A percentile compares a stretch with the other conserved stretches of the same genome.
phyloP scores from a whole-genome alignment of 345 rosid species.

The Barbarea vulgaris region DNA sequence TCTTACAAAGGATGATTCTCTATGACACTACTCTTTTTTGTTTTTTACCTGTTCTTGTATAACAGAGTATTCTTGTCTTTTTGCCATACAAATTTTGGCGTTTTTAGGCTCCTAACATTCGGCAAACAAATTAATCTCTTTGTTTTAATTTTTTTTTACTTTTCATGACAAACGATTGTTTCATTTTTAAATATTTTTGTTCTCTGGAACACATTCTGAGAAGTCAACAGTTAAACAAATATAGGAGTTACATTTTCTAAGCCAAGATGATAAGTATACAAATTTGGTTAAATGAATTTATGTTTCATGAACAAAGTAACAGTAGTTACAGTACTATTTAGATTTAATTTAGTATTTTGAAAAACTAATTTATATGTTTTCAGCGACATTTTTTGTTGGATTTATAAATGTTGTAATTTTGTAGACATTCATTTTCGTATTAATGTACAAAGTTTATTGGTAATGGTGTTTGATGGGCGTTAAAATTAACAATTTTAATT shows the following conservation, averaged over 20 bases:
- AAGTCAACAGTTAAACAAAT: not conserved
- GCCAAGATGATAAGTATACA: not conserved
- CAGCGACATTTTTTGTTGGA: not conserved
- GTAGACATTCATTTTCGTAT: not conserved
- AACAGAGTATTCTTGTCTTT: not conserved
- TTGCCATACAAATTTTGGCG: not conserved
- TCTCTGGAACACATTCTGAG: not conserved
- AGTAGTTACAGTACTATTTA: not conserved
- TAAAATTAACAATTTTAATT: not conserved
- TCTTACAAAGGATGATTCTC: constrained; percentile 6
- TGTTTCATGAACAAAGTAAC: not conserved
- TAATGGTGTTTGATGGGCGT: not conserved
- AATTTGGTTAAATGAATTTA: not conserved
- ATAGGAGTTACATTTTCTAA: not conserved
- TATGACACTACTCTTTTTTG: not conserved
- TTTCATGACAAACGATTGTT: not conserved
- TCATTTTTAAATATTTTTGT: not conserved
- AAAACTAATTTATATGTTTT: not conserved
- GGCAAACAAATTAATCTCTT: constrained; percentile 1
- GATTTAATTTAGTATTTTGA: not conserved
- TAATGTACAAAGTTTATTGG: not conserved
- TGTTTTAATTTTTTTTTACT: not conserved
- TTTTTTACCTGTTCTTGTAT: not conserved
- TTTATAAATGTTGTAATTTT: too few relatives aligned
- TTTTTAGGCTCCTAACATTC: not conserved